Percentiles rank a stretch among this genome's conserved stretches.
Conservation (phyloP, 1,139 yeast genomes). For the Suhomyces atakaporum region DNA sequence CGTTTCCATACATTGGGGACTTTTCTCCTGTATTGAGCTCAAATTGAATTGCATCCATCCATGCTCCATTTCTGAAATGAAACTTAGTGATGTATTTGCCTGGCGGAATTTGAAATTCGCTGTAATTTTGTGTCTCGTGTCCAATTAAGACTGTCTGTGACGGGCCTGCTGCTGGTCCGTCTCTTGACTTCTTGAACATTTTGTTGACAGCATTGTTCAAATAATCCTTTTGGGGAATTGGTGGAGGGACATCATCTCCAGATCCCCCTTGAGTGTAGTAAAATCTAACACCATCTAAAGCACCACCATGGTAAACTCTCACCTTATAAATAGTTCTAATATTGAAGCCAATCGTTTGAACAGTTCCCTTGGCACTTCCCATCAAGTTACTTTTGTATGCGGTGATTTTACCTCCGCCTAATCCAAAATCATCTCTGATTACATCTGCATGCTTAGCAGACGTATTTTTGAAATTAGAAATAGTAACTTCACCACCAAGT, state of each 20-base stretch:
- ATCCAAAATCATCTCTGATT: conserved; percentile 45
- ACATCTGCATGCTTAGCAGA: conserved; percentile 13
- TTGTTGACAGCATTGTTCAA: conserved; percentile 31
- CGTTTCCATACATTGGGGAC: conserved; percentile 60
- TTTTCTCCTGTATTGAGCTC: conserved; percentile 52
- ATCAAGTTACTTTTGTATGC: conserved; percentile 51
- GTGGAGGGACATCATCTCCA: conserved; percentile 39
- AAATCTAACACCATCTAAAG: conserved; percentile 70
- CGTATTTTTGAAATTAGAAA: conserved; percentile 29
- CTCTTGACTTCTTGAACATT: conserved; percentile 12
- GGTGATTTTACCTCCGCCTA: conserved; percentile 34
- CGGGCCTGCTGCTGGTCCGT: conserved; percentile 10
- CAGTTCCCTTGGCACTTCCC: conserved; percentile 34
- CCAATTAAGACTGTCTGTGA: conserved; percentile 52
- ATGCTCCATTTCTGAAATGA: conserved; percentile 71
- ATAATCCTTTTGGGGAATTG: conserved; percentile 52
- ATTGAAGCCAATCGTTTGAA: conserved; percentile 34
- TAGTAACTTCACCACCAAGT: conserved; percentile 39
- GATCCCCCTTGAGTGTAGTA: conserved; percentile 16
- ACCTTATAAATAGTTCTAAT: conserved; percentile 42
- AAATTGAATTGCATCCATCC: conserved; percentile 89
- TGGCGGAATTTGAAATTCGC: conserved; percentile 55
- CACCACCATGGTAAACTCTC: conserved; percentile 68
- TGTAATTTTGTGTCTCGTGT: conserved; percentile 54
- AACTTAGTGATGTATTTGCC: conserved; percentile 66